Conservation (phyloP, 345 rosid species). For the Arabidopsis thaliana region TAIR10.1 NC_003075.7:13960501-13961000, state of each 20-base stretch:
- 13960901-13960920: constrained; percentile 1
- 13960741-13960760: neutral
- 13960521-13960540: neutral
- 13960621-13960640: neutral
- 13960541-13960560: neutral
- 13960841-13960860: too few species aligned
- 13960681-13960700: constrained; percentile 3
- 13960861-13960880: constrained; percentile 2
- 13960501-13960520: neutral
- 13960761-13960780: neutral
- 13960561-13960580: neutral
- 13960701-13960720: neutral
- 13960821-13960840: neutral
- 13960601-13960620: constrained; percentile 5
- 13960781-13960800: neutral
- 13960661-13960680: neutral
- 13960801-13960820: neutral
- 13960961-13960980: constrained; percentile 6
- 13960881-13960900: neutral
- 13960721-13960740: neutral
- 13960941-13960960: too few species aligned
- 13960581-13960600: constrained; percentile 4
- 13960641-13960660: neutral
- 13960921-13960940: constrained; percentile 16
- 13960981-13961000: constrained; percentile 18